phyloP scores from a whole-genome alignment of 139 green algal genomes.

The Chlamydomonas eustigma region DNA sequence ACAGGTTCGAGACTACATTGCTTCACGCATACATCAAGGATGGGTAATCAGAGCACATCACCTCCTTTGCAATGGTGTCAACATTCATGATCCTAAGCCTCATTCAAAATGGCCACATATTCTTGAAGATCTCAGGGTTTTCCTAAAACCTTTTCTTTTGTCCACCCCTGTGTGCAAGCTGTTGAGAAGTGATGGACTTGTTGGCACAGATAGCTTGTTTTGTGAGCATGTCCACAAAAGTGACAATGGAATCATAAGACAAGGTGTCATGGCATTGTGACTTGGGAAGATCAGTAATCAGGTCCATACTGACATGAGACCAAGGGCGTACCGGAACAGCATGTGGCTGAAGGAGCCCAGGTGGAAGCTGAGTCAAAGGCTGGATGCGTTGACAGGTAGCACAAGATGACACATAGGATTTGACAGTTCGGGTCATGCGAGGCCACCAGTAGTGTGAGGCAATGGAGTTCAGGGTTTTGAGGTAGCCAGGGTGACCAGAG shows the following conservation, averaged over 20 bases:
- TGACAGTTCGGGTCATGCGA: conserved; percentile 16
- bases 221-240: conserved; percentile 48
- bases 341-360: conserved; percentile 43
- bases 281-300: conserved; percentile 48
- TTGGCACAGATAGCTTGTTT: conserved; percentile 46
- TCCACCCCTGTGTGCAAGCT: conserved; percentile 33
- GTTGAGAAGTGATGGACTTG: conserved; percentile 24
- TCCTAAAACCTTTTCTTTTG: no score
- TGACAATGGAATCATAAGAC: conserved; percentile 12
- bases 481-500: conserved; percentile 13
- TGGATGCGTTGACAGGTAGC: conserved; percentile 39
- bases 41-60: no score
- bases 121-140: no score
- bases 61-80: no score
- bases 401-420: conserved; percentile 32
- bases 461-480: conserved; percentile 21
- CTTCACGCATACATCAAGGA: no score
- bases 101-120: no score
- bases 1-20: no score
- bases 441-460: conserved; percentile 26
- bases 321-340: conserved; percentile 33
- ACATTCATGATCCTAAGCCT: no score
- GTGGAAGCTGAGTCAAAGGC: neutral
- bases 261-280: conserved; percentile 13
- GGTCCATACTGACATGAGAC: conserved; percentile 48